Evolutionary conservation across 768 basidiomycete genomes (phyloP).

Genomic region (Leccinellum albellum): DNA sequence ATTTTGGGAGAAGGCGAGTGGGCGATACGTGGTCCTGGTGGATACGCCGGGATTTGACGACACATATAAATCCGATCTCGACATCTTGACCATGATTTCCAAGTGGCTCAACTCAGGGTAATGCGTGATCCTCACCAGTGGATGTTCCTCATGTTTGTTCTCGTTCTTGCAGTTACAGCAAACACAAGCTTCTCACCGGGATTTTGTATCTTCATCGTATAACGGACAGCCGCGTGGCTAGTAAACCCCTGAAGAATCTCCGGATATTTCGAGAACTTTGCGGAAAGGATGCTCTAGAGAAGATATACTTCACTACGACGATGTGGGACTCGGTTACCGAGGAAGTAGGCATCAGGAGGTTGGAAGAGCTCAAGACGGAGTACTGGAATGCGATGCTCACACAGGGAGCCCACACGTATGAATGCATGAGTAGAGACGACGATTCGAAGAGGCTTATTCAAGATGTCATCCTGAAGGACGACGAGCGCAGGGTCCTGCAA

Average conservation of each 20-base stretch:
- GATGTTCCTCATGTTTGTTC: background rate
- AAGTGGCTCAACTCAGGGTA: conserved; percentile 15
- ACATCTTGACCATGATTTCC: conserved; percentile 10
- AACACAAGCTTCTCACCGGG: conserved; percentile 24
- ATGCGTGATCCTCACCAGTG: background rate
- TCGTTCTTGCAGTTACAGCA: conserved; percentile 4
- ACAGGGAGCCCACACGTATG: conserved; percentile 4
- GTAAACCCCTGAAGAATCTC: conserved; percentile 32
- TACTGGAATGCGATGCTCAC: background rate
- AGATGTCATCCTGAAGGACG: background rate
- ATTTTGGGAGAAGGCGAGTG: conserved; percentile 1
- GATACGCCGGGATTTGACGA: conserved; percentile 11
- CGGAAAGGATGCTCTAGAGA: conserved; percentile 26
- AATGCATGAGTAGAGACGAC: background rate
- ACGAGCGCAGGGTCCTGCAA: background rate
- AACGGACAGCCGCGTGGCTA: conserved; percentile 36
- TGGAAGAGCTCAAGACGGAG: background rate
- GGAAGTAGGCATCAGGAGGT: conserved; percentile 18
- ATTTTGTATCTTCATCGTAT: conserved; percentile 41
- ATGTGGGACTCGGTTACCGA: conserved; percentile 23
- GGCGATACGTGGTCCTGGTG: conserved; percentile 9
- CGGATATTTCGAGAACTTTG: conserved; percentile 30
- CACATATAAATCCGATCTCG: conserved; percentile 13
- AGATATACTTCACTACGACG: conserved; percentile 33
- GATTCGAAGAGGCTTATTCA: background rate